These are phyloP conservation scores for Fusarium camptoceras DNA, from an alignment of 2,329 filamentous ascomycete genomes.

Conservation along the genomic window DNA sequence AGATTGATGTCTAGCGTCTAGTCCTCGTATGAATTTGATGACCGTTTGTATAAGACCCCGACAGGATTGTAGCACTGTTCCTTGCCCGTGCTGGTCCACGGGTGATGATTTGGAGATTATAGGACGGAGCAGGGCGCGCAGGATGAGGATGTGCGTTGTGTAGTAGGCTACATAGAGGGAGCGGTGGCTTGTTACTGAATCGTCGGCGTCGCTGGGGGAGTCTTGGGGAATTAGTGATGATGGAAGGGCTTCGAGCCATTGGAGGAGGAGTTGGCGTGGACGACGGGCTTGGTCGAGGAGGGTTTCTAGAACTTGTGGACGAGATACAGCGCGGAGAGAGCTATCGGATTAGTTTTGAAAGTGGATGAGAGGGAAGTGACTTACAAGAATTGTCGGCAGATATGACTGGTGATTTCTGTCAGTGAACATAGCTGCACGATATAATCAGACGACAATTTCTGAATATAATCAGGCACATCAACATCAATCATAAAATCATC, in stretches of 20 bases:
- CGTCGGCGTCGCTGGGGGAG: background rate
- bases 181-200: conserved; percentile 2
- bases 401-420: background rate
- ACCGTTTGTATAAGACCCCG: background rate
- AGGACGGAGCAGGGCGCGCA: background rate
- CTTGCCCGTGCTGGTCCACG: background rate
- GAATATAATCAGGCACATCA: background rate
- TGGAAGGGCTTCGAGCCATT: background rate
- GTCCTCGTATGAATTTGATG: conserved; percentile 3
- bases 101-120: background rate
- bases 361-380: rapidly evolving
- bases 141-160: background rate
- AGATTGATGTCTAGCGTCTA: background rate
- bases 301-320: background rate
- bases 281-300: background rate
- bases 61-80: conserved; percentile 2
- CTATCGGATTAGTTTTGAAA: rapidly evolving
- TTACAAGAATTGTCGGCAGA: conserved; percentile 16
- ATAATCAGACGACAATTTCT: background rate
- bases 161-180: conserved; percentile 11
- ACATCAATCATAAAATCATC: background rate
- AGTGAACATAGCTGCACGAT: background rate
- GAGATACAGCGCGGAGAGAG: background rate
- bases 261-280: background rate
- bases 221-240: background rate